Evolutionary conservation across 805 yeast genomes (phyloP).

Genomic region (Cyberlindnera japonica): DNA sequence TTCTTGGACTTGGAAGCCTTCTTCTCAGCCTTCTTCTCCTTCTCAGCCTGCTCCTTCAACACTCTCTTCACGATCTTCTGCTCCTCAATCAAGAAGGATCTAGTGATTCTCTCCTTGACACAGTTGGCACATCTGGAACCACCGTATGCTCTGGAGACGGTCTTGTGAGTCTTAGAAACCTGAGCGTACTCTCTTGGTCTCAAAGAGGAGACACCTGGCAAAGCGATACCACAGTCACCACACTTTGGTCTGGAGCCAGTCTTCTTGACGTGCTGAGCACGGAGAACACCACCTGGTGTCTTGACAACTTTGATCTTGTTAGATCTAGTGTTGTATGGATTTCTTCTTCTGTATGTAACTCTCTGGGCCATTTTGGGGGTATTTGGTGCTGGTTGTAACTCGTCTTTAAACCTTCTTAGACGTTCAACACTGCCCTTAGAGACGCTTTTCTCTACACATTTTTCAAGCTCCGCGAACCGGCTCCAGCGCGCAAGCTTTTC

Average conservation of each 20-base stretch:
- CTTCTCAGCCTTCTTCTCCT: conserved; percentile 66
- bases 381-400: conserved; percentile 2
- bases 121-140: conserved; percentile 98
- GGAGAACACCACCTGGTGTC: conserved; percentile 99
- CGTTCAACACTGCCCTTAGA: neutral
- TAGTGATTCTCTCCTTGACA: conserved; percentile 98
- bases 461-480: neutral
- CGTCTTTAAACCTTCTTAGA: neutral
- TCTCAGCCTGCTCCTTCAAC: conserved; percentile 91
- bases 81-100: conserved; percentile 99
- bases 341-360: conserved; percentile 98
- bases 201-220: conserved; percentile 86
- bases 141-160: conserved; percentile 99
- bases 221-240: conserved; percentile 78
- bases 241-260: conserved; percentile 76
- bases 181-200: conserved; percentile 98
- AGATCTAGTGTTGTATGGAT: conserved; percentile 99
- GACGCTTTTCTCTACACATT: neutral
- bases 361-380: conserved; percentile 88
- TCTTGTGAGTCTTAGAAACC: conserved; percentile 93
- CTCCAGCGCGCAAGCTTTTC: conserved; percentile 7
- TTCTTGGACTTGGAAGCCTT: conserved; percentile 30
- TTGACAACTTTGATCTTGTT: conserved; percentile 99
- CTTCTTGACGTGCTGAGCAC: conserved; percentile 97
- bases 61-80: conserved; percentile 99